Evolutionary conservation across 495 filamentous ascomycete species (phyloP).

Genomic region (Podospora appendiculata): DNA sequence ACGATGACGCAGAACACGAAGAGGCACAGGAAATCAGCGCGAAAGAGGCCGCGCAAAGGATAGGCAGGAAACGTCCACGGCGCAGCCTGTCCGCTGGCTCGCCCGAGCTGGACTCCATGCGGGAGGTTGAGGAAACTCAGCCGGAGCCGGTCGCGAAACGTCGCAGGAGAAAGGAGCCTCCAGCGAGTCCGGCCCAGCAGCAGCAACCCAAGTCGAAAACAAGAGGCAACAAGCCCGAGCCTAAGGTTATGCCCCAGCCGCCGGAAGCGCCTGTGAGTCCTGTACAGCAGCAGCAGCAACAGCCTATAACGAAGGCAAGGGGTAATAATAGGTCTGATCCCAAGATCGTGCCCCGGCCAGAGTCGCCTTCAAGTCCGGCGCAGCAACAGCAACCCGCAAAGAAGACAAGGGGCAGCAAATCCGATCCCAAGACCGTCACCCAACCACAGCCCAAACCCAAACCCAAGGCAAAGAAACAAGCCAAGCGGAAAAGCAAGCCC

Average conservation of each 20-base stretch:
- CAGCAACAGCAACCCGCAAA: neutral
- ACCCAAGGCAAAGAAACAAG: conserved; percentile 6
- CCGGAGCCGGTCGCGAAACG: conserved; percentile 22
- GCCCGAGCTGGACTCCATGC: conserved; percentile 18
- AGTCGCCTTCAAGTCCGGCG: too few species aligned
- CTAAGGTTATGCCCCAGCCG: too few species aligned
- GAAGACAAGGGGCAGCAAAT: neutral
- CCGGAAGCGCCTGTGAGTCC: too few species aligned
- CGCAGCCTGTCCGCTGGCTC: conserved; percentile 21
- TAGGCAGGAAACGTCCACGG: conserved; percentile 31
- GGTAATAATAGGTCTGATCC: neutral
- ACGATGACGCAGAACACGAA: conserved; percentile 5
- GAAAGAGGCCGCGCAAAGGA: conserved; percentile 23
- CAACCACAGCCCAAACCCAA: conserved; percentile 15
- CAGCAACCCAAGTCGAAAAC: conserved; percentile 20
- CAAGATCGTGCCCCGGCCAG: too few species aligned
- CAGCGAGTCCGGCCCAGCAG: conserved; percentile 27
- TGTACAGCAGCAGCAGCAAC: neutral
- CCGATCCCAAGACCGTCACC: conserved; percentile 2
- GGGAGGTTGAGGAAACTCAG: neutral
- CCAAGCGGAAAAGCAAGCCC: conserved; percentile 6
- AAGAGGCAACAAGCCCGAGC: neutral
- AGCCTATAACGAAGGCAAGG: neutral
- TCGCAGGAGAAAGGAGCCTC: conserved; percentile 12
- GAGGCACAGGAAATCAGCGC: conserved; percentile 21